phyloP scores from a whole-genome alignment of 2,329 filamentous ascomycete species.

The Leptographium wingfieldii region DNA sequence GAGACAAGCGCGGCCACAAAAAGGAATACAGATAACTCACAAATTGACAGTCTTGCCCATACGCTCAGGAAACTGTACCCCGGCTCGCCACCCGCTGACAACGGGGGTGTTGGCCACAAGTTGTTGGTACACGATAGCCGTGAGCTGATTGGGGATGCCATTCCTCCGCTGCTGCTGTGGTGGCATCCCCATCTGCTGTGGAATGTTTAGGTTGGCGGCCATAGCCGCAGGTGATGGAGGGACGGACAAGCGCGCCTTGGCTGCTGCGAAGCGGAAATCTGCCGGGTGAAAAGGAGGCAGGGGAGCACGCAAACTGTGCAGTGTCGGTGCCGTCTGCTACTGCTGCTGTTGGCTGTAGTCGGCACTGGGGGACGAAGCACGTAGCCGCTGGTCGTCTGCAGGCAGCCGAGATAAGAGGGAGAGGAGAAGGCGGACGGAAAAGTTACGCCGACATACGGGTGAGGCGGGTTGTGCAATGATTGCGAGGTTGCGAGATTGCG shows the following conservation, averaged over 20 bases:
- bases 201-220: slow-evolving; percentile 39
- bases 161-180: slow-evolving; percentile 27
- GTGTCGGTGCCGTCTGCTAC: no score
- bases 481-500: background rate
- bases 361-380: background rate
- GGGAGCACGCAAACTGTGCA: no score
- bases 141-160: slow-evolving; percentile 24
- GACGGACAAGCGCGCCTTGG: background rate
- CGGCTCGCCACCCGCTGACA: slow-evolving; percentile 27
- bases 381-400: background rate
- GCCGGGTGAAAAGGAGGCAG: background rate
- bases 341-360: background rate
- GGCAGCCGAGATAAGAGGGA: background rate
- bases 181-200: slow-evolving; percentile 38
- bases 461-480: background rate
- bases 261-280: background rate
- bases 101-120: slow-evolving; percentile 16
- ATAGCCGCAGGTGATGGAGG: slow-evolving; percentile 31
- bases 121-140: slow-evolving; percentile 18
- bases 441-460: slow-evolving; percentile 1
- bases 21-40: slow-evolving; percentile 19
- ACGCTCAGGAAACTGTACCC: slow-evolving; percentile 25
- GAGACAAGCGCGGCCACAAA: background rate
- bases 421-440: background rate
- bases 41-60: slow-evolving; percentile 29